Percentiles rank a stretch among this genome's conserved stretches.
These are phyloP conservation scores for Cladosporium oxysporum DNA, from an alignment of 2,329 filamentous ascomycete species.

Conservation along the genomic window DNA sequence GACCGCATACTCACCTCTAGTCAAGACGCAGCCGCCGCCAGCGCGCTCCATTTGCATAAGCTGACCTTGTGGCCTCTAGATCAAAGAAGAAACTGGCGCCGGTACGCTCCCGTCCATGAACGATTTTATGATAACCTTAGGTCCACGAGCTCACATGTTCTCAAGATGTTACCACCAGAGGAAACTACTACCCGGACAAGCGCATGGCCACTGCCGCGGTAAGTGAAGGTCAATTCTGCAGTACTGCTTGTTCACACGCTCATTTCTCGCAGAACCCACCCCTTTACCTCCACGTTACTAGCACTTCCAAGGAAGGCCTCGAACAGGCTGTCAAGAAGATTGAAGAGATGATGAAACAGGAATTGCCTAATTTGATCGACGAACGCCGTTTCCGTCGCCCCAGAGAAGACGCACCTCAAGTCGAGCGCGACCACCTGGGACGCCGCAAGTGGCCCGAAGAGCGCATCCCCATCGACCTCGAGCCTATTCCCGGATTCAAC, in stretches of 20 bases:
- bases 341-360: slow-evolving; percentile 93
- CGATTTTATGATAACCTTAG: slow-evolving; percentile 47
- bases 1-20: slow-evolving; percentile 48
- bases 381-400: slow-evolving; percentile 86
- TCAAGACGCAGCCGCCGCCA: slow-evolving; percentile 38
- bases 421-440: slow-evolving; percentile 89
- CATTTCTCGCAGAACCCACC: slow-evolving; percentile 58
- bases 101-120: slow-evolving; percentile 74
- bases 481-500: slow-evolving; percentile 92
- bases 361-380: slow-evolving; percentile 91
- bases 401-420: slow-evolving; percentile 58
- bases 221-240: slow-evolving; percentile 55
- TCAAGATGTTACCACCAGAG: slow-evolving; percentile 97
- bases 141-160: slow-evolving; percentile 60
- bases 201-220: slow-evolving; percentile 93
- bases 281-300: slow-evolving; percentile 92
- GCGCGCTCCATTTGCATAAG: slow-evolving; percentile 72
- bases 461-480: slow-evolving; percentile 85
- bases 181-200: slow-evolving; percentile 96
- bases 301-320: slow-evolving; percentile 86
- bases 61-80: slow-evolving; percentile 97
- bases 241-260: neutral
- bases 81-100: slow-evolving; percentile 99
- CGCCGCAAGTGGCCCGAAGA: slow-evolving; percentile 99
- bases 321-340: slow-evolving; percentile 86